Evolutionary conservation across 2,329 filamentous ascomycete species (phyloP), one percentile per base, ranked within the genome.

Genomic region (Ophiostoma perfectum): DNA sequence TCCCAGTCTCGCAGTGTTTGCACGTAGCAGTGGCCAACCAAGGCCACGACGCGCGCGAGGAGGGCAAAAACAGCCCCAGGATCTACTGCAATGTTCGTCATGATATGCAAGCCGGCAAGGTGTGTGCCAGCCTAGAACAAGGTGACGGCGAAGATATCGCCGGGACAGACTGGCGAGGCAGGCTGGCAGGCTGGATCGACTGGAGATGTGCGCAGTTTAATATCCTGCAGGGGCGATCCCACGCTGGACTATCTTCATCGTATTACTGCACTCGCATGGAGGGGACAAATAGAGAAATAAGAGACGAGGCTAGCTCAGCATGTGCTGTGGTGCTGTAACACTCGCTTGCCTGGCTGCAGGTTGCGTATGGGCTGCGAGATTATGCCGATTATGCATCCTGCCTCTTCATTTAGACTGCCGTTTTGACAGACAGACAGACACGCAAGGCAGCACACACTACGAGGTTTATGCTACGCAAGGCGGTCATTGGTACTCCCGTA

Each of bases 211-310:
- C 49, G 7, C 49, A 55, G 27, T 27, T 27, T 27, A 2, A 27
- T 27, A 55, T 55, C 49, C 49, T 55, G 49, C 49, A 55, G 49
- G 49, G 49, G 18, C n/a, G 49, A 55, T 55, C 49, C 49, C 27
- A 55, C 49, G 49, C 49, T 55, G 49, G 27, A 18, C 42, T 27
- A 27, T 27, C 27, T 27, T 27, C 27, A 27, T 27, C 27, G 27
- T 27, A 27, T 27, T 27, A 27, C 27, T 27, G 27, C 27, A 27
- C 27, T 27, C 27, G 27, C 27, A 27, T 27, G 27, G 27, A 27
- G 27, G 27, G 27, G 27, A 27, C 27, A 27, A 27, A 27, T 27
- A 27, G 27, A 27, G 27, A 27, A 27, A 27, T 27, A 27, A 27
- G 27, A 27, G 27, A 27, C 27, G 27, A 27, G 27, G 27, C 27